Percentiles rank a stretch among this genome's conserved stretches.
Conservation (phyloP, 2,329 filamentous ascomycete species). For the Boeremia exigua region DNA sequence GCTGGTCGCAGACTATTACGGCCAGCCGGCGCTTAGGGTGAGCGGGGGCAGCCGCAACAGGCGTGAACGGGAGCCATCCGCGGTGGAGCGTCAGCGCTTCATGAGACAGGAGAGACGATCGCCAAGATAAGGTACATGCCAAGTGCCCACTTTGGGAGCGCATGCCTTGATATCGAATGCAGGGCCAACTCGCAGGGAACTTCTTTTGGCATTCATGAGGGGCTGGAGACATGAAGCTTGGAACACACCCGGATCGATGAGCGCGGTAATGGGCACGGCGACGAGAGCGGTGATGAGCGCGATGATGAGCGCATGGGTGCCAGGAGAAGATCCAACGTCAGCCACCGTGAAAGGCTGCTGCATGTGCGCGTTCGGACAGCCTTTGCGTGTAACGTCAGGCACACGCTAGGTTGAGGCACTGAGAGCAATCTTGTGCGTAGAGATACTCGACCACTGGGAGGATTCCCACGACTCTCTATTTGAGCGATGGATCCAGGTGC, state of each 20-base stretch:
- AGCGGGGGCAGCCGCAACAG: conserved; percentile 5
- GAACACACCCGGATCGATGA: not conserved
- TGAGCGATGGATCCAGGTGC: not conserved
- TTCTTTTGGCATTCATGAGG: conserved; percentile 3
- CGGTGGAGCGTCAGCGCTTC: conserved; percentile 16
- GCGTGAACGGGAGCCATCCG: conserved; percentile 8
- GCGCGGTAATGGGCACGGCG: not conserved
- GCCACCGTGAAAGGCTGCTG: not conserved
- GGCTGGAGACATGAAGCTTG: not conserved
- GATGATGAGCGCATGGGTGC: not conserved
- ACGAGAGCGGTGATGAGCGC: not conserved
- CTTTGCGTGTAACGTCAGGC: not conserved
- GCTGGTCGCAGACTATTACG: not conserved
- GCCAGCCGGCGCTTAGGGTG: not conserved
- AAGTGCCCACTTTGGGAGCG: conserved; percentile 4
- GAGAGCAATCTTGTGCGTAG: not conserved
- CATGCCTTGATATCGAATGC: conserved; percentile 4
- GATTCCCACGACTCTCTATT: not conserved
- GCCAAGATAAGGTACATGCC: conserved; percentile 13
- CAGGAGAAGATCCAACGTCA: conserved; percentile 1
- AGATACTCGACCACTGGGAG: not conserved
- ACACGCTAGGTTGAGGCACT: too few species aligned
- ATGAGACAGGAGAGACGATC: conserved; percentile 10
- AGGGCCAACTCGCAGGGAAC: conserved; percentile 11
- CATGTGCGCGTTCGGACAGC: not conserved